These are phyloP conservation scores for Microsporum audouinii DNA, from an alignment of 2,329 filamentous ascomycete species.

Conservation along the genomic window DNA sequence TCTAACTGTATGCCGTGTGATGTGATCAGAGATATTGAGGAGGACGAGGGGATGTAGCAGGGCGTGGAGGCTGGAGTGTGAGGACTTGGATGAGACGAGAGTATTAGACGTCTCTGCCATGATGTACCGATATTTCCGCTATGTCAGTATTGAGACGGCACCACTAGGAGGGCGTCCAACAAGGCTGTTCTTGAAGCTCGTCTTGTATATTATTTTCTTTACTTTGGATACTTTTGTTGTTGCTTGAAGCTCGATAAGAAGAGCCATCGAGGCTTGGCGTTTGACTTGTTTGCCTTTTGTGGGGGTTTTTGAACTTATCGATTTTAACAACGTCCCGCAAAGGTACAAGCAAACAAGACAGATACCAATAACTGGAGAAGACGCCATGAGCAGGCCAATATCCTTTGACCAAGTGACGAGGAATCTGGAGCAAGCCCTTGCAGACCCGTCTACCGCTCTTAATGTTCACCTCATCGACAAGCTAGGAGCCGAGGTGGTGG, in stretches of 20 bases:
- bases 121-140: neutral
- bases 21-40: conserved; percentile 92
- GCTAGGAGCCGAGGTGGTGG: conserved; percentile 36
- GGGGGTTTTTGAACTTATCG: conserved; percentile 6
- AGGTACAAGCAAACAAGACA: neutral
- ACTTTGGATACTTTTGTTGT: neutral
- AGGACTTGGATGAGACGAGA: conserved; percentile 55
- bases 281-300: conserved; percentile 13
- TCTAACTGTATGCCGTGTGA: conserved; percentile 78
- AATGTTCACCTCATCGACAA: conserved; percentile 41
- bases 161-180: neutral
- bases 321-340: neutral
- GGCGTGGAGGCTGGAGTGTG: conserved; percentile 64
- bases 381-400: conserved; percentile 25
- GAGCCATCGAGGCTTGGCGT: conserved; percentile 1
- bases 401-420: conserved; percentile 26
- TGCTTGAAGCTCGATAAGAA: neutral
- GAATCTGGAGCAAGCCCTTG: conserved; percentile 37
- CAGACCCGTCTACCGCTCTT: conserved; percentile 35
- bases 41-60: conserved; percentile 88
- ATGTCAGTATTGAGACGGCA: neutral
- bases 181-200: neutral
- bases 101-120: conserved; percentile 46
- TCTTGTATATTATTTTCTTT: neutral
- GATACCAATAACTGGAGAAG: too few relatives aligned